A percentile compares a stretch with the other conserved stretches of the same genome.
Evolutionary conservation across 768 basidiomycete species (phyloP).

Genomic region (Sarcodon sp.): DNA sequence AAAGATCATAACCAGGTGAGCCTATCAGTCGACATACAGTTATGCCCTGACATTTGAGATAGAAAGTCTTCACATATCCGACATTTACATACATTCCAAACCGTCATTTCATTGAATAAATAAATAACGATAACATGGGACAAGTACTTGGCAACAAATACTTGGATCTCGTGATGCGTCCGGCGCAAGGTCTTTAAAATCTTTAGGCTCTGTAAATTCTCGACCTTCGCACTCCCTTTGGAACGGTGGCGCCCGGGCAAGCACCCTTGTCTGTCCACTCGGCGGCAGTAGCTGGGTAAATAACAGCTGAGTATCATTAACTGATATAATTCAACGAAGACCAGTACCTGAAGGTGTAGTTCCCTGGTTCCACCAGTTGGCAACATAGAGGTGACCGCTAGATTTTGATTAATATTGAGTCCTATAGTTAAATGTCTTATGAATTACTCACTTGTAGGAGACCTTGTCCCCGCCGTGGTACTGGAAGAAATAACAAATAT

Average conservation of each 20-base stretch:
- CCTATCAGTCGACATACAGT: too few relatives aligned
- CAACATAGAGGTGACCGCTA: constrained; percentile 37
- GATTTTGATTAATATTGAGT: not conserved
- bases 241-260: constrained; percentile 8
- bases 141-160: not conserved
- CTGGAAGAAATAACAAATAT: constrained; percentile 11
- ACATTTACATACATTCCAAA: not conserved
- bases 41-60: too few relatives aligned
- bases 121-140: not conserved
- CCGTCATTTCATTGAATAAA: not conserved
- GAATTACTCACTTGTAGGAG: constrained; percentile 22
- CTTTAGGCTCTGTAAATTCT: not conserved
- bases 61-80: not conserved
- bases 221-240: not conserved
- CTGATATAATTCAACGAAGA: not conserved
- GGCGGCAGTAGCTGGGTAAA: constrained; percentile 7
- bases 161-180: not conserved
- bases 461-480: constrained; percentile 29
- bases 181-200: not conserved
- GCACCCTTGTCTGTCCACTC: constrained; percentile 23
- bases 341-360: constrained; percentile 21
- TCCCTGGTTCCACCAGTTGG: constrained; percentile 32
- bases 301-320: not conserved
- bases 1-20: too few relatives aligned
- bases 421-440: not conserved